Evolutionary conservation across 257 asterid species (phyloP), one percentile per base, ranked within the genome.

Genomic region (Cruciata laevipes): DNA sequence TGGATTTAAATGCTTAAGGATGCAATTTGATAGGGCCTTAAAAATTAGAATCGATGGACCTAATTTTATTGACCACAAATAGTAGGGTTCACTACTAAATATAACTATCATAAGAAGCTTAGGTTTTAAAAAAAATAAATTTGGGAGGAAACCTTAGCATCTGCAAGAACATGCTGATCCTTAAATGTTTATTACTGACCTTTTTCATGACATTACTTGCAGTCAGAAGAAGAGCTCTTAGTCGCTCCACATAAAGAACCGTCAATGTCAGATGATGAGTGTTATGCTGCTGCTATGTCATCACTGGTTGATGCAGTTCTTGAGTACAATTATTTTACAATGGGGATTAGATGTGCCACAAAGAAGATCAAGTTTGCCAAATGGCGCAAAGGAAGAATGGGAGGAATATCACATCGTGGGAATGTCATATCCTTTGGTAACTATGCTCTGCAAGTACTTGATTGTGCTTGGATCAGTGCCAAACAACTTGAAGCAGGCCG

Each of bases 181-280:
- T 24, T 69, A 49, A 10, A 11, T 32, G 52, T 63, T 32, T 2
- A 18, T 64, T 27, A 61, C 18, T 73, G 27, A 58, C 63, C 63
- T 32, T 32, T 57, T 30, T 68, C 12, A 23, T 65, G 58, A 62
- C 51, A 35, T 65, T 51, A 30, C 71, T 63, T 37, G 27, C 21
- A 86, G 95, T 44, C 85, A 79, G 91, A 85, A 44, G 88, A 80
- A 75, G 96, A 89, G 79, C 85, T 86, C 67, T 69, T 83, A 83
- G 91, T 86, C 73, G 71, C 83, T 73, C 73, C 84, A n/a, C 90
- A 85, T 62, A 88, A 89, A 78, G 91, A 80, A 76, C 71, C 86
- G 55, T 91, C 95, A 13, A 86, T 86, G 79, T 78, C 87, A 17
- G 80, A 85, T 88, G 80, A 85, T 88, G 92, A 72, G 69, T 16